These are phyloP conservation scores for Coffea canephora DNA, from an alignment of 257 asterid species.

Conservation along the genomic window DNA sequence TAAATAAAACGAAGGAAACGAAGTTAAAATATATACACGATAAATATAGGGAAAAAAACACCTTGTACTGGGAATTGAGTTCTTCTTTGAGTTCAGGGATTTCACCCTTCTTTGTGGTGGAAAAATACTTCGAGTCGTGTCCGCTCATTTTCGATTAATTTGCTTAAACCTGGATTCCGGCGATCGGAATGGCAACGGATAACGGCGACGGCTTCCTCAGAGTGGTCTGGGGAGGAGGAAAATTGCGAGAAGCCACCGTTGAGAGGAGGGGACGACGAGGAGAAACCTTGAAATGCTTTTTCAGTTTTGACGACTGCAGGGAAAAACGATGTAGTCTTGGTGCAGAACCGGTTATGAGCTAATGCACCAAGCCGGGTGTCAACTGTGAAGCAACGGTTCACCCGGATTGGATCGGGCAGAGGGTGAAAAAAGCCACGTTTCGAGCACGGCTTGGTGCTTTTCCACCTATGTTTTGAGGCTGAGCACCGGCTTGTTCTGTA, in stretches of 20 bases:
- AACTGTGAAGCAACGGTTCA: not conserved
- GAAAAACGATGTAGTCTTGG: not conserved
- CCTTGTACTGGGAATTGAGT: conserved; percentile 99
- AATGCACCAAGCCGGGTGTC: not conserved
- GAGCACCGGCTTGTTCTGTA: too few species aligned
- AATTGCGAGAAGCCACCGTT: not conserved
- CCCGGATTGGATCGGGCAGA: not conserved
- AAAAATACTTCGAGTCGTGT: conserved; percentile 95
- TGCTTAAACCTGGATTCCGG: not conserved
- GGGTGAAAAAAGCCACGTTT: not conserved
- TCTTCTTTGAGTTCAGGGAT: conserved; percentile 99
- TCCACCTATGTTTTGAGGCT: too few species aligned
- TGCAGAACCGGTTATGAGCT: not conserved
- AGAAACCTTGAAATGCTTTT: not conserved
- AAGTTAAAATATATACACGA: not conserved
- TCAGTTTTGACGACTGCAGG: not conserved
- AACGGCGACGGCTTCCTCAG: not conserved
- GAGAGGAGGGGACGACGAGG: not conserved
- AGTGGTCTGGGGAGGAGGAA: not conserved
- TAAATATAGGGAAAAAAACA: not conserved
- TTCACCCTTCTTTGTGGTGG: conserved; percentile 99
- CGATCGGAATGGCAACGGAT: not conserved
- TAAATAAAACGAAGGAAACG: not conserved
- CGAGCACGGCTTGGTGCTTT: too few species aligned
- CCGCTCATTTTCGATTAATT: conserved; percentile 68